Conservation (phyloP, 371 early-diverging fungal species). For the Actinomortierella wolfii region DNA sequence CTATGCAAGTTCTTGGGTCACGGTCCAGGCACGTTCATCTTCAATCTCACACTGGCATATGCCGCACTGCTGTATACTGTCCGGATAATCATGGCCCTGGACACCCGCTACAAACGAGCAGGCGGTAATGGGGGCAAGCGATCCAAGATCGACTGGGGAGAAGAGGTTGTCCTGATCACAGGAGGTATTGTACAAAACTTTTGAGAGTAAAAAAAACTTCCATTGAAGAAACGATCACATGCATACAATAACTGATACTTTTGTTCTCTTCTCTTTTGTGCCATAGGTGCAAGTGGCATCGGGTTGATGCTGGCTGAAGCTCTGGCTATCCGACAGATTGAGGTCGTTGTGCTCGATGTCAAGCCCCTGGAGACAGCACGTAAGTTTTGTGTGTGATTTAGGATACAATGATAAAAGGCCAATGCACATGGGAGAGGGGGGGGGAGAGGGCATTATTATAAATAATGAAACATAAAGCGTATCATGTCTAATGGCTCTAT, state of each 20-base stretch:
- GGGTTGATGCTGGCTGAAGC: conserved; percentile 50
- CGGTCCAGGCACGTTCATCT: conserved; percentile 18
- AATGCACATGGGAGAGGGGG: background rate
- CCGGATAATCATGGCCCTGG: conserved; percentile 13
- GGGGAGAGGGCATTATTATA: conserved; percentile 8
- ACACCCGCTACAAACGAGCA: conserved; percentile 22
- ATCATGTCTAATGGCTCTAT: background rate
- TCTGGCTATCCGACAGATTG: conserved; percentile 46
- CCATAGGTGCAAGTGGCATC: conserved; percentile 55
- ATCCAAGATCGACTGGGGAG: conserved; percentile 50
- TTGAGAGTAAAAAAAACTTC: background rate
- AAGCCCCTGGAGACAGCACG: conserved; percentile 35
- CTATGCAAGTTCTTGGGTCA: conserved; percentile 28
- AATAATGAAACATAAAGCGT: too few relatives aligned
- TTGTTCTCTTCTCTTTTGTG: background rate
- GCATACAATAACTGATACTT: background rate
- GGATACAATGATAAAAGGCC: background rate
- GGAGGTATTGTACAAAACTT: conserved; percentile 48
- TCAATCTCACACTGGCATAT: conserved; percentile 17
- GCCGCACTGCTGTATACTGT: conserved; percentile 15
- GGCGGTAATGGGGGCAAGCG: conserved; percentile 18
- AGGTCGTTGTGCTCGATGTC: conserved; percentile 55
- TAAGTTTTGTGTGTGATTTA: conserved; percentile 3
- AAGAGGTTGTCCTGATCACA: conserved; percentile 59
- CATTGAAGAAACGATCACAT: background rate